phyloP scores from a whole-genome alignment of 2,329 filamentous ascomycete genomes.

The Grosmannia serpens region DNA sequence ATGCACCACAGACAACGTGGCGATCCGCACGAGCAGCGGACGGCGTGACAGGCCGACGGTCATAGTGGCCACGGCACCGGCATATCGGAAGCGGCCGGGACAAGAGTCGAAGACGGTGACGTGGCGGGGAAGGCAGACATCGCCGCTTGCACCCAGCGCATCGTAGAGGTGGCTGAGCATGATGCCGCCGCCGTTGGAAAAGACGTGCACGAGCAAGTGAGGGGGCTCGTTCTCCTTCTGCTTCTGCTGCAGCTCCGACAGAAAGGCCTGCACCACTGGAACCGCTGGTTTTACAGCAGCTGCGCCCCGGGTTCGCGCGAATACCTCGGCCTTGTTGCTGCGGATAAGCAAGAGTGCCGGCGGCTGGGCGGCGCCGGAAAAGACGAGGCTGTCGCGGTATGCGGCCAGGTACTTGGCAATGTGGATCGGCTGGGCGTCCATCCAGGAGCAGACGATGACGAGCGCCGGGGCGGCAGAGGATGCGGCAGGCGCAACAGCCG shows the following conservation, averaged over 20 bases:
- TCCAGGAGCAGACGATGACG: conserved; percentile 38
- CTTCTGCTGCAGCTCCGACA: conserved; percentile 8
- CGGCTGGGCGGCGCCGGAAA: conserved; percentile 20
- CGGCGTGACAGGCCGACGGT: not conserved
- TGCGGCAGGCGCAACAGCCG: not conserved
- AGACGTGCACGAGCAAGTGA: conserved; percentile 34
- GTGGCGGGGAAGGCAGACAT: conserved; percentile 25
- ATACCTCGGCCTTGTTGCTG: conserved; percentile 25
- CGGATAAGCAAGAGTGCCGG: conserved; percentile 35
- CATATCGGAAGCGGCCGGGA: conserved; percentile 32
- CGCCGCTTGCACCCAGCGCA: conserved; percentile 6
- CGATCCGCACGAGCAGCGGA: conserved; percentile 13
- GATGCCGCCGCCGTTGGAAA: conserved; percentile 41
- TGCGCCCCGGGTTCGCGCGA: conserved; percentile 20
- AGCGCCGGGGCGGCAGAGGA: conserved; percentile 26
- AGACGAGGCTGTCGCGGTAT: conserved; percentile 23
- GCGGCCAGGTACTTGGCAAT: conserved; percentile 38
- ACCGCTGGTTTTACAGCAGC: conserved; percentile 27
- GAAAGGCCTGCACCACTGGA: conserved; percentile 23
- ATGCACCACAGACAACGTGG: conserved; percentile 13
- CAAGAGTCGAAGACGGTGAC: conserved; percentile 35
- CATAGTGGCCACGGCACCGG: conserved; percentile 6
- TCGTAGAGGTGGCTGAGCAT: conserved; percentile 27
- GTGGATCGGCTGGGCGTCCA: conserved; percentile 36
- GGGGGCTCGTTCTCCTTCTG: conserved; percentile 10